phyloP scores from a whole-genome alignment of 805 yeast species.

The Zygotorulaspora chibaensis region DNA sequence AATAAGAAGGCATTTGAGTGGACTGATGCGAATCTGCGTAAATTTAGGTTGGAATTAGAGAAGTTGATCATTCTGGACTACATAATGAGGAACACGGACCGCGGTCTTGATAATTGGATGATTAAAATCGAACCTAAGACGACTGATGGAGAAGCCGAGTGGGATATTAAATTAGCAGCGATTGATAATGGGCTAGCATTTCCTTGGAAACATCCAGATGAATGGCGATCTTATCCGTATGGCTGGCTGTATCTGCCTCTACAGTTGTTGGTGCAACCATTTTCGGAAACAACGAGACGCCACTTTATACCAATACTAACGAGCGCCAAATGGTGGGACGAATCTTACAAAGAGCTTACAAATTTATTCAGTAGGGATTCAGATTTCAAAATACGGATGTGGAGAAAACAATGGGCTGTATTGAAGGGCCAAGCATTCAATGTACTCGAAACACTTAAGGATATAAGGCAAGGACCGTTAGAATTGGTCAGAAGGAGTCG shows the following conservation, averaged over 20 bases:
- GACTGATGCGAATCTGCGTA: constrained; percentile 45
- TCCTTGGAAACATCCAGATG: constrained; percentile 82
- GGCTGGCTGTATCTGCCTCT: constrained; percentile 73
- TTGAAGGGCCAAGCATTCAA: constrained; percentile 76
- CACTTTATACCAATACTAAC: constrained; percentile 58
- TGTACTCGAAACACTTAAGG: constrained; percentile 60
- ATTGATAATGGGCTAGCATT: constrained; percentile 71
- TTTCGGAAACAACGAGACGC: constrained; percentile 48
- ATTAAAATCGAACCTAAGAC: constrained; percentile 46
- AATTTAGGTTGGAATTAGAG: constrained; percentile 59
- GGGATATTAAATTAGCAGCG: constrained; percentile 54
- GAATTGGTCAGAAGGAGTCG: constrained; percentile 59
- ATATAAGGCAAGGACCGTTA: constrained; percentile 57
- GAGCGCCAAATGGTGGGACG: constrained; percentile 68
- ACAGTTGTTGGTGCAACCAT: constrained; percentile 62
- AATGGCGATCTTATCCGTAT: constrained; percentile 74
- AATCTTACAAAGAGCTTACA: constrained; percentile 44
- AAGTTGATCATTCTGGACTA: constrained; percentile 68
- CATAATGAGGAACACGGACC: constrained; percentile 68
- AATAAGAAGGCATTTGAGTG: constrained; percentile 41
- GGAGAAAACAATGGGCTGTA: constrained; percentile 64
- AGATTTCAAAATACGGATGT: constrained; percentile 63
- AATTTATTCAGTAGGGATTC: constrained; percentile 50
- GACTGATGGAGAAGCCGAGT: constrained; percentile 13
- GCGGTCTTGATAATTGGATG: constrained; percentile 80